Evolutionary conservation across 2,329 filamentous ascomycete species (phyloP), one percentile per base, ranked within the genome.

Genomic region (Macrophomina tecta): DNA sequence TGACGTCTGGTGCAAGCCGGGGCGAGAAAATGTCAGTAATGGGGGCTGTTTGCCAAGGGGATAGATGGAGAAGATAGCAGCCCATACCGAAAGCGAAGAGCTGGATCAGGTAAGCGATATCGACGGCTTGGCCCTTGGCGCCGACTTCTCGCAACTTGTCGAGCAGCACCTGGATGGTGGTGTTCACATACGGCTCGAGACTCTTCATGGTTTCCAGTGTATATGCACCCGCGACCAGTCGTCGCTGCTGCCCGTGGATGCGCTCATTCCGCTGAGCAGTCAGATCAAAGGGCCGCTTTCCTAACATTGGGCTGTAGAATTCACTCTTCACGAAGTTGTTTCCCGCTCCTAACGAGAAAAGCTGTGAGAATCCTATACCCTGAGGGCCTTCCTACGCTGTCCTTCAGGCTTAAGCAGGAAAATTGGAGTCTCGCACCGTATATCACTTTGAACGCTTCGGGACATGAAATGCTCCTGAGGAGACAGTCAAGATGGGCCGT

Each of bases 51-150:
- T 23, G 36, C 36, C 6, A 38, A 38, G 7, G 36, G 11, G 6
- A 1, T 7, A 38, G 36, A 38, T 7, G 36, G 36, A 38, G 36
- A 38, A 38, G 42, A 45, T 7, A 28, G 53, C 4, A 40, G 16
- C 9, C 28, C 61, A 5, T 3, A 64, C 62, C 62, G 36, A 64
- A 64, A 2, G 62, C 62, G 9, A 64, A 64, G 5, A 64, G 12
- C 18, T 64, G 62, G 16, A 53, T 2, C 32, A 28, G 23, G 32
- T 34, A 30, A 2, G 28, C 52, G 3, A 55, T 16, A 8, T 36
- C 32, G 16, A 55, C 9, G 6, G 52, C 6, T 14, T 55, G 32
- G 16, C 52, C 52, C 11, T 38, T 38, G 6, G 36, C 36, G 14
- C 16, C 16, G 4, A 55, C 8, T 9, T 23, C 14, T 6, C 32